Base-by-base conservation (phyloP, 257 asterid species). In the Fraxinus quadrangulata region DNA sequence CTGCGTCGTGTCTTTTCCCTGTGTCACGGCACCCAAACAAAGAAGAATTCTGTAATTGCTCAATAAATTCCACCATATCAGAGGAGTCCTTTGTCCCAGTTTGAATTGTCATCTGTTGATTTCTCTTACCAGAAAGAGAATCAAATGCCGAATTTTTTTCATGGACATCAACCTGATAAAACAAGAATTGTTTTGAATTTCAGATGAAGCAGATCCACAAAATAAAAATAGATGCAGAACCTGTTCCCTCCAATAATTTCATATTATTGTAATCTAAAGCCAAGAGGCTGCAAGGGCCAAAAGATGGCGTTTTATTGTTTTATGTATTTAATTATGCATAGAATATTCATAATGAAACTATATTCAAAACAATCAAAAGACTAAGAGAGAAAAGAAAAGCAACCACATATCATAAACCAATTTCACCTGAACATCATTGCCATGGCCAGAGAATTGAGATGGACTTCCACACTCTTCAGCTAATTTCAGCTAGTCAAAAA, bases 401-500 rank as follows among this genome's bases (percentile, higher is more conserved):
- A 71, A 81, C 34, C 3, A 37, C 42, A 80, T 7, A 68, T 49
- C 28, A 78, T 82, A 72, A 67, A 84, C 77, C 85, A 82, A 66
- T 14, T 78, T 74, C 84, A 84, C 92, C 90, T 85, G 86, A 75
- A 76, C 76, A 77, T 78, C 70, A 67, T 77, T 75, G 72, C 81
- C 84, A 70, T 79, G 80, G 84, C 77, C 75, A 74, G 75, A 74
- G 36, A 80, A 81, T 85, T 84, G 88, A 77, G 88, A 77, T 45
- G 86, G 82, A 70, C 80, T 83, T 72, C 83, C 80, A 61, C 81
- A 84, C 78, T 92, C 96, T 74, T 91, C 92, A 28, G 91, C 85
- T 77, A 84, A 45, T 78, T 88, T 91, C 81, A 88, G 87, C 98
- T 94, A 92, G 84, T 76, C 51, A 47, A 78, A 76, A 80, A 73